Conservation (phyloP, 306 rosid genomes). For the Malus sylvestris region DNA sequence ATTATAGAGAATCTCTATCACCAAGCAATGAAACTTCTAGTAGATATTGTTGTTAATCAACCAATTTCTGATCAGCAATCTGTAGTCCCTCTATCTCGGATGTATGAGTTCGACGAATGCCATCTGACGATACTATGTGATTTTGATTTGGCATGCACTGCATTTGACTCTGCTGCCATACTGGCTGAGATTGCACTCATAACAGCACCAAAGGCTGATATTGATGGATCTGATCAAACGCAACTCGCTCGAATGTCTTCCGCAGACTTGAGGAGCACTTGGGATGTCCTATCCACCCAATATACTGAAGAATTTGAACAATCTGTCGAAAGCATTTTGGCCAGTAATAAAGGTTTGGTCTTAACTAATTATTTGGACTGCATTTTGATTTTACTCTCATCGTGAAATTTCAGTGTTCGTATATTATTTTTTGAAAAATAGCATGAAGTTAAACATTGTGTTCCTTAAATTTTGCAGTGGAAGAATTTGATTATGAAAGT, state of each 20-base stretch:
- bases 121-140: slow-evolving; percentile 20
- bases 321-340: neutral
- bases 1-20: slow-evolving; percentile 10
- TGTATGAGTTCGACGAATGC: neutral
- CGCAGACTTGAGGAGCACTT: neutral
- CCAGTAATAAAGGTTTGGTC: slow-evolving; percentile 6
- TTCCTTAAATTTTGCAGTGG: neutral
- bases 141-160: slow-evolving; percentile 27
- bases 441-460: neutral
- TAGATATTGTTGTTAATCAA: slow-evolving; percentile 7
- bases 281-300: slow-evolving; percentile 9
- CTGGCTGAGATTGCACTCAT: slow-evolving; percentile 15
- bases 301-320: slow-evolving; percentile 9
- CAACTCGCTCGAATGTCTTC: slow-evolving; percentile 6
- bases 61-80: slow-evolving; percentile 9
- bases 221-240: neutral
- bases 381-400: neutral
- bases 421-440: neutral
- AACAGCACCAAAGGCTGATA: slow-evolving; percentile 3
- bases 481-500: neutral
- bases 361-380: neutral
- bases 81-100: slow-evolving; percentile 15
- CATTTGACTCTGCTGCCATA: slow-evolving; percentile 9
- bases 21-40: slow-evolving; percentile 18
- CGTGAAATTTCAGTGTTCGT: too few relatives aligned